Evolutionary conservation across 2,329 filamentous ascomycete species (phyloP).

Genomic region (Phyllosticta capitalensis): DNA sequence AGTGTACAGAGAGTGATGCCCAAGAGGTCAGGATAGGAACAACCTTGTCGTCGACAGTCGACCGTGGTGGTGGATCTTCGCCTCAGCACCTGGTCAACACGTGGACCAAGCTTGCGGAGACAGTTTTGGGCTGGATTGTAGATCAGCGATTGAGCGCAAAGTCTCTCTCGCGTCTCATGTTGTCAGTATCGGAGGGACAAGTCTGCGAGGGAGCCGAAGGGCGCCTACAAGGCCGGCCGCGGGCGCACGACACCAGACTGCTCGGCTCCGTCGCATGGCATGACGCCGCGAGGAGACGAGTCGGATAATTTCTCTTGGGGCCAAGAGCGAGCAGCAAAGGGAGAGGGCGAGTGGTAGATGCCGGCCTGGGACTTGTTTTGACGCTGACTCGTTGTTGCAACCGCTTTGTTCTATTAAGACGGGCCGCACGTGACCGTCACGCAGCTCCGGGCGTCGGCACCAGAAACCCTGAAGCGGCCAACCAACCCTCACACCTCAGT

Average conservation of each 20-base stretch:
- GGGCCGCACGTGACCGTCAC: neutral
- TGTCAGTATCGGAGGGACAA: neutral
- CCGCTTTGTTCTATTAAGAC: neutral
- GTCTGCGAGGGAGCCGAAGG: too few relatives aligned
- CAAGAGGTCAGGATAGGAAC: neutral
- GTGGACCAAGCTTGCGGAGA: neutral
- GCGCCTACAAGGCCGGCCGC: too few relatives aligned
- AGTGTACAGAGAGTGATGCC: neutral
- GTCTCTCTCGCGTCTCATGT: neutral
- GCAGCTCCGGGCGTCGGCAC: neutral
- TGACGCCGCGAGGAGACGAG: neutral
- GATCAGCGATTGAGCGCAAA: neutral
- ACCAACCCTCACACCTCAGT: neutral
- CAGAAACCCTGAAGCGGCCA: neutral
- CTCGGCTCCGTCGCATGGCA: neutral
- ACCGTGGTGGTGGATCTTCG: neutral
- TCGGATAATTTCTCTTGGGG: neutral
- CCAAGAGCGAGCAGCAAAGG: too few relatives aligned
- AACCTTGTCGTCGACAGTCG: neutral
- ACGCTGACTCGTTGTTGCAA: neutral
- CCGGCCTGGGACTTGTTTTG: neutral
- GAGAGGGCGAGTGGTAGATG: neutral
- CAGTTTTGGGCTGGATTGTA: neutral
- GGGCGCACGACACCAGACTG: neutral
- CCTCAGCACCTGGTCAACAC: neutral